Conservation (phyloP, 768 basidiomycete genomes). For the Stropharia rugosoannulata region DNA sequence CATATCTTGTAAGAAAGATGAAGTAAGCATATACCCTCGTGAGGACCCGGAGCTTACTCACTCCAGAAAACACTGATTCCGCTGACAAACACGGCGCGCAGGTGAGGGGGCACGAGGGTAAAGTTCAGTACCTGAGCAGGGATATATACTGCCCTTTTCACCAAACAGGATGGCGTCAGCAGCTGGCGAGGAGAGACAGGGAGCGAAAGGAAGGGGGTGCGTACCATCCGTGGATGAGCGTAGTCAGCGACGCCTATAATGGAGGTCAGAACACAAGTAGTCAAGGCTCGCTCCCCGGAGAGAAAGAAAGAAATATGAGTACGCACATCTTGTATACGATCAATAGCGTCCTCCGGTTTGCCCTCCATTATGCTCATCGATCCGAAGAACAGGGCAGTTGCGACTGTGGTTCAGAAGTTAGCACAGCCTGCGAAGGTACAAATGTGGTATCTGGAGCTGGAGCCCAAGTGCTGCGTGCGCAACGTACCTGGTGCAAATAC, state of each 20-base stretch:
- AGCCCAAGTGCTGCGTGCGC: not conserved
- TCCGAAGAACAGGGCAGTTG: constrained; percentile 55
- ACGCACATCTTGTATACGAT: constrained; percentile 48
- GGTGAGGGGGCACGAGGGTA: constrained; percentile 70
- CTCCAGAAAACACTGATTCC: constrained; percentile 84
- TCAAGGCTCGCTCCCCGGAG: no score
- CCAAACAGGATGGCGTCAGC: not conserved
- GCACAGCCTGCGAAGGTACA: no score
- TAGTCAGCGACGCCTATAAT: constrained; percentile 64
- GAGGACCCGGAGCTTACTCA: constrained; percentile 63
- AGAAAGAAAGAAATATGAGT: no score
- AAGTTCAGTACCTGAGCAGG: constrained; percentile 83
- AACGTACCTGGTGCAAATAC: constrained; percentile 67
- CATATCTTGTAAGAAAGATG: no score
- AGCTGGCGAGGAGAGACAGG: not conserved
- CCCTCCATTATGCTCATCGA: constrained; percentile 82
- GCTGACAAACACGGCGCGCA: constrained; percentile 74
- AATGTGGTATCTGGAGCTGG: no score
- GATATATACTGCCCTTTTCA: constrained; percentile 62
- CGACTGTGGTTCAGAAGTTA: constrained; percentile 25
- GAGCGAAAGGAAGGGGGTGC: constrained; percentile 15
- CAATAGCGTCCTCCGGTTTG: constrained; percentile 45
- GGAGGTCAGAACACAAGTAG: no score
- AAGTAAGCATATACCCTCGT: no score
- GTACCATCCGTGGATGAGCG: constrained; percentile 75